Conservation (phyloP, 1,284 basidiomycete species). For the Pseudozyma sp. region DNA sequence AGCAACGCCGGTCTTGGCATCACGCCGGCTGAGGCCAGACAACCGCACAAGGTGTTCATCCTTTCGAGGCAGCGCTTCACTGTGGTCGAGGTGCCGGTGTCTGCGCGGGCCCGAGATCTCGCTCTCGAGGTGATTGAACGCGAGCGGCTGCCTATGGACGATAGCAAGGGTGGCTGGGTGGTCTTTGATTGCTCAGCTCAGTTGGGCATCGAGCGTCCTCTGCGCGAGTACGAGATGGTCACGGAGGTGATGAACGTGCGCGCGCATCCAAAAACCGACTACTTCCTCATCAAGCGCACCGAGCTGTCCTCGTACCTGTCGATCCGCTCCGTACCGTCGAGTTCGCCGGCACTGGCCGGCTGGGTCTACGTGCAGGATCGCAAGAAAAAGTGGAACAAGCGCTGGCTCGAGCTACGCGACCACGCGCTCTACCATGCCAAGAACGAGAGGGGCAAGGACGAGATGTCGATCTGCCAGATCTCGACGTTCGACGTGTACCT, state of each 20-base stretch:
- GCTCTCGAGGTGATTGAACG: slow-evolving; percentile 51
- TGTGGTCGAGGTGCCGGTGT: slow-evolving; percentile 43
- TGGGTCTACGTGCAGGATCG: slow-evolving; percentile 62
- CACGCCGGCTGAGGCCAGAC: slow-evolving; percentile 10
- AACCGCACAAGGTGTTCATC: slow-evolving; percentile 55
- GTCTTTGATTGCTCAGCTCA: slow-evolving; percentile 61
- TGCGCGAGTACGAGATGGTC: slow-evolving; percentile 67
- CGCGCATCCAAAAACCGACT: slow-evolving; percentile 46
- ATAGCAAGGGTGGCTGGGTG: slow-evolving; percentile 59
- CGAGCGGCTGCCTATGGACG: slow-evolving; percentile 53
- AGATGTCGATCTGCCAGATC: slow-evolving; percentile 57
- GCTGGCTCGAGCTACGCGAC: slow-evolving; percentile 67
- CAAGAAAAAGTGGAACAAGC: slow-evolving; percentile 62
- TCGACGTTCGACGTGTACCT: slow-evolving; percentile 64
- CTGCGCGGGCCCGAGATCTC: slow-evolving; percentile 57
- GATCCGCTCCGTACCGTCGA: slow-evolving; percentile 52
- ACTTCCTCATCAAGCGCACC: slow-evolving; percentile 62
- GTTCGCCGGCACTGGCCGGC: slow-evolving; percentile 60
- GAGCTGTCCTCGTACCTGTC: slow-evolving; percentile 59
- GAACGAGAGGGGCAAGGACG: slow-evolving; percentile 66
- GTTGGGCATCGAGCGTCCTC: slow-evolving; percentile 63
- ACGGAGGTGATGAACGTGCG: slow-evolving; percentile 54
- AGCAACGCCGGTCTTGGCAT: not conserved
- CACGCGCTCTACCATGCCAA: slow-evolving; percentile 64
- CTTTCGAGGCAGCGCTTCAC: slow-evolving; percentile 55